Conservation (phyloP, 495 filamentous ascomycete genomes). For the Thozetella sp. region DNA sequence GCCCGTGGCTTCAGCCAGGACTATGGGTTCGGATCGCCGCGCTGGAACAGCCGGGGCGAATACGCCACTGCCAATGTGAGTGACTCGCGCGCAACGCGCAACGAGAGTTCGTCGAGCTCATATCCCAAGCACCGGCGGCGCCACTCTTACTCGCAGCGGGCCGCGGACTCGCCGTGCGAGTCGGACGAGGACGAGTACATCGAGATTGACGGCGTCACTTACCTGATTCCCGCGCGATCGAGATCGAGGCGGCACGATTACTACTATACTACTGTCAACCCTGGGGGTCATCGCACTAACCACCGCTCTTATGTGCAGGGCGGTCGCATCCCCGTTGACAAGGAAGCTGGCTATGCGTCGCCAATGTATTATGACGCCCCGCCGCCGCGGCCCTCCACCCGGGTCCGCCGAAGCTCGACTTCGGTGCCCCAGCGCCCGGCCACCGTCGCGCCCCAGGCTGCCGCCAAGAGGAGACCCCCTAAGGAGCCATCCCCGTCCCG, state of each 20-base stretch:
- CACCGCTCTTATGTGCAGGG: slow-evolving; percentile 55
- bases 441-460: slow-evolving; percentile 38
- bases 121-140: slow-evolving; percentile 47
- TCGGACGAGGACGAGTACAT: slow-evolving; percentile 63
- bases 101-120: slow-evolving; percentile 48
- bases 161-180: slow-evolving; percentile 53
- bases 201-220: slow-evolving; percentile 50
- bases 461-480: slow-evolving; percentile 32
- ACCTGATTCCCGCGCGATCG: slow-evolving; percentile 45
- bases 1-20: slow-evolving; percentile 13
- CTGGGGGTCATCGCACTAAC: slow-evolving; percentile 58
- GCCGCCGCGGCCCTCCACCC: slow-evolving; percentile 34
- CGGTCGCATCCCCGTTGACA: slow-evolving; percentile 37
- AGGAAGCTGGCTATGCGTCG: slow-evolving; percentile 40
- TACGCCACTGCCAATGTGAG: slow-evolving; percentile 60
- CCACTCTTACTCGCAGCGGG: slow-evolving; percentile 54
- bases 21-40: slow-evolving; percentile 32
- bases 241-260: slow-evolving; percentile 37
- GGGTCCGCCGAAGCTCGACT: slow-evolving; percentile 43
- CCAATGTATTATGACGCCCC: slow-evolving; percentile 38
- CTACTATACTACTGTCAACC: slow-evolving; percentile 35
- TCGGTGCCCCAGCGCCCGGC: slow-evolving; percentile 40
- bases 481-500: slow-evolving; percentile 30
- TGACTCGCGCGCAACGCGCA: slow-evolving; percentile 44
- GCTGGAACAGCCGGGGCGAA: slow-evolving; percentile 55